Base-by-base conservation (phyloP, 1,284 basidiomycete genomes). In the Sparassis latifolia region DNA sequence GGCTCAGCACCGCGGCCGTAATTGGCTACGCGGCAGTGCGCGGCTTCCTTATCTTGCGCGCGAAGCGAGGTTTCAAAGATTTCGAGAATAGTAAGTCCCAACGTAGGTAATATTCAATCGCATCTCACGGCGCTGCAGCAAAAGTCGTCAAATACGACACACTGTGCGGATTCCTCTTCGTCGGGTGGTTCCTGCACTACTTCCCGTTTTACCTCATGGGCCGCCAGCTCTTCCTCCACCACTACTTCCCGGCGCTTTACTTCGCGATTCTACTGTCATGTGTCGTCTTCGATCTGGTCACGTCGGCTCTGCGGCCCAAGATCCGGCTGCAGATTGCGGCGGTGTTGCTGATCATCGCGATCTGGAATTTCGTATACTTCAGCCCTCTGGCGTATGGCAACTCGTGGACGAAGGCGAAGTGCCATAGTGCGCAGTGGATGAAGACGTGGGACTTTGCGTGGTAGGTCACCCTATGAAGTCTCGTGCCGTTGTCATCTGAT, bases 371-470 rank as follows among this genome's bases (percentile, higher is more conserved):
- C 70, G 74, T 75, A 44, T 79, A 87, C 62, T 89, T 93, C 64
- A 88, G 86, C 55, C 89, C 96, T 0, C 67, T 99, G 45, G 76
- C 82, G 0, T 99, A 99, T 66, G 97, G 92, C 0, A 79, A 70
- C 20, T 76, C 80, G 0, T 99, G 97, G 97, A 99, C 94, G 32
- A 86, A 78, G 67, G 64, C 63, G 9, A 77, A 89, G 54, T 99
- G 96, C 64, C 69, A 81, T 53, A 77, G 74, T 43, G 86, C 93
- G 4, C 84, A 85, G 63, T 94, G 92, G 91, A 62, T 94, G 49
- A 90, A 86, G 71, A 87, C 83, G 2, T 99, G 97, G 96, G 97
- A 99, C 68, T 98, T 99, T 66, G 82, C 84, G 50, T 98, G 95
- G 84, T 89, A 62, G 52, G 86, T 64, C 31, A 31, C 38, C 9